Conservation (phyloP, 2,329 filamentous ascomycete genomes). For the Fusarium nodosum region DNA sequence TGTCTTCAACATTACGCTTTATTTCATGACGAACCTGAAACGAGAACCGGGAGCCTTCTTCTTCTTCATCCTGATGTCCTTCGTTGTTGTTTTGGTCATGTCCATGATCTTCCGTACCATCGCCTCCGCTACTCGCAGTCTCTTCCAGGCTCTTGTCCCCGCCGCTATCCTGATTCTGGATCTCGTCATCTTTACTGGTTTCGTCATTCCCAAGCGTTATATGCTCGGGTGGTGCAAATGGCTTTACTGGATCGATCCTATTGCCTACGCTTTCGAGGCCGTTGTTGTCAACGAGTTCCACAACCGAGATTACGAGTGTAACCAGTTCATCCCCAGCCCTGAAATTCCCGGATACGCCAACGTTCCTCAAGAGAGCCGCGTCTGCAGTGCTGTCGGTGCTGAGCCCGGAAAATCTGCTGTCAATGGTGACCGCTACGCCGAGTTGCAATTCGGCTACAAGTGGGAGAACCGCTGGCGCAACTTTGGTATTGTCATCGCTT, state of each 20-base stretch:
- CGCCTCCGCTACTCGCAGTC: slow-evolving; percentile 47
- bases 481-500: slow-evolving; percentile 76
- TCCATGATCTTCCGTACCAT: slow-evolving; percentile 70
- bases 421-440: slow-evolving; percentile 62
- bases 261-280: slow-evolving; percentile 84
- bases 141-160: slow-evolving; percentile 51
- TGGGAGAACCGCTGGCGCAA: slow-evolving; percentile 76
- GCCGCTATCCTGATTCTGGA: slow-evolving; percentile 50
- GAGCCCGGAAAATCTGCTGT: slow-evolving; percentile 60
- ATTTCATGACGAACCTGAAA: slow-evolving; percentile 88
- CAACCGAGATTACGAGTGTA: slow-evolving; percentile 69
- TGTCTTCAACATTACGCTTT: slow-evolving; percentile 82
- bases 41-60: slow-evolving; percentile 84
- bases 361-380: slow-evolving; percentile 49
- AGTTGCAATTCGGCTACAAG: slow-evolving; percentile 64
- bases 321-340: slow-evolving; percentile 59
- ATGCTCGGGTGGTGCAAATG: slow-evolving; percentile 87
- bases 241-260: slow-evolving; percentile 85
- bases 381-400: slow-evolving; percentile 64
- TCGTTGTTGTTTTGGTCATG: slow-evolving; percentile 78
- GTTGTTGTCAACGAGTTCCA: slow-evolving; percentile 89
- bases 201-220: slow-evolving; percentile 74
- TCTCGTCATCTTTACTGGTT: slow-evolving; percentile 77
- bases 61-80: slow-evolving; percentile 84
- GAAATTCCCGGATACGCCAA: slow-evolving; percentile 49